A percentile compares a stretch with the other conserved stretches of the same genome.
These are phyloP conservation scores for Phlyctochytrium bullatum DNA, from an alignment of 192 early-diverging fungal genomes.

Conservation along the genomic window DNA sequence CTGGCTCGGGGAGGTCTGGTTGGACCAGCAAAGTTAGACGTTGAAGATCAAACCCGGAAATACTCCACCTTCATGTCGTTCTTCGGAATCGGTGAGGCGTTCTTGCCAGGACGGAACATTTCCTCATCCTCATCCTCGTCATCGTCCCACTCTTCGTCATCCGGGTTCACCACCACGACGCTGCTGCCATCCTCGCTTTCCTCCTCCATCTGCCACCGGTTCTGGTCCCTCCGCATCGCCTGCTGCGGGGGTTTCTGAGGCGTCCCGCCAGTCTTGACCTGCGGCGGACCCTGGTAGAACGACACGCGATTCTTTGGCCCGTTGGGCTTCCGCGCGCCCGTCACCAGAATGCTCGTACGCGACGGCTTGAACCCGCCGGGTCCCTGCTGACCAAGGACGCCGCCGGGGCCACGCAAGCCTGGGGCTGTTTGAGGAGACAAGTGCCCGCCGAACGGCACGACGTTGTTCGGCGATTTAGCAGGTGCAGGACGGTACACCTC, in stretches of 20 bases:
- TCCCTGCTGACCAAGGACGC: no score
- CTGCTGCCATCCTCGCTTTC: not conserved
- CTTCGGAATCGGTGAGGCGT: not conserved
- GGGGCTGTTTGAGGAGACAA: no score
- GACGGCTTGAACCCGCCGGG: no score
- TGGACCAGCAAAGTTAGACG: no score
- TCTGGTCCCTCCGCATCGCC: not conserved
- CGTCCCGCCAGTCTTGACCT: not conserved
- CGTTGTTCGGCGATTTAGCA: no score
- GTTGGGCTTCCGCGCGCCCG: no score
- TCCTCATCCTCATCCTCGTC: constrained; percentile 1
- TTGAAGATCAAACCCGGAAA: no score
- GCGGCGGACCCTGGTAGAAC: not conserved
- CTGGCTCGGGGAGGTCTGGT: no score
- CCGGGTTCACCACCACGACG: not conserved
- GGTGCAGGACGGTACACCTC: not conserved
- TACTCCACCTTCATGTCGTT: no score
- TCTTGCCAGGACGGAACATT: not conserved
- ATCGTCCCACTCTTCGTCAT: not conserved
- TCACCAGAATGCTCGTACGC: no score
- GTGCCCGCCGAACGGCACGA: not conserved
- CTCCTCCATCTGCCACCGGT: not conserved
- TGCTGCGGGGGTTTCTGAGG: not conserved
- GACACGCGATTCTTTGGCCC: not conserved
- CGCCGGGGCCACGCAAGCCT: no score